Conservation (phyloP, 225 moss, liverwort and hornwort species). For the Ulota crispa region DNA sequence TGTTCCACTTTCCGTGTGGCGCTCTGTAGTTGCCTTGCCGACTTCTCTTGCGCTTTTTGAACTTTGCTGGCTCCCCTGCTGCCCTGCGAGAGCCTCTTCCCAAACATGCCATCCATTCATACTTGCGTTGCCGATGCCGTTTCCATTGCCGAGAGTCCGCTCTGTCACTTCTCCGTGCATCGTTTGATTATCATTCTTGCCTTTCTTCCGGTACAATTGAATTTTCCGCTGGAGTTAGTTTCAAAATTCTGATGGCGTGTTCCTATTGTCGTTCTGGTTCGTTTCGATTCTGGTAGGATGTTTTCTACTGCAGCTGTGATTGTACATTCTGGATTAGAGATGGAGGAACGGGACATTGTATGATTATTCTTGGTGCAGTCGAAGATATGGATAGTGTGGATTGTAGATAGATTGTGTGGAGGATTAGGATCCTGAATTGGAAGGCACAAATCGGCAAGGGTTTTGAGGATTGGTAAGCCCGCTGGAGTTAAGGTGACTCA, state of each 20-base stretch:
- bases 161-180: not conserved
- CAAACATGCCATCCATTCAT: not conserved
- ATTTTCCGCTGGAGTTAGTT: not conserved
- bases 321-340: conserved; percentile 11
- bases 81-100: too few species aligned
- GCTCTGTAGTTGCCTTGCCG: not conserved
- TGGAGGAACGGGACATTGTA: not conserved
- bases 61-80: conserved; percentile 6
- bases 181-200: not conserved
- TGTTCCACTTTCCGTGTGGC: conserved; percentile 15
- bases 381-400: conserved; percentile 3
- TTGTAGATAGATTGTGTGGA: not conserved
- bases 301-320: not conserved
- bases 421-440: not conserved
- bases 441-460: not conserved
- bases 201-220: too few species aligned
- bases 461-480: not conserved
- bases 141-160: not conserved
- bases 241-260: not conserved
- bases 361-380: not conserved
- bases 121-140: not conserved
- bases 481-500: conserved; percentile 14
- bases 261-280: not conserved
- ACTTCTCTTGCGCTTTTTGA: not conserved
- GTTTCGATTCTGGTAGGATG: not conserved